Percentiles rank a stretch among this genome's conserved stretches.
phyloP scores from a whole-genome alignment of 2,329 filamentous ascomycete species.

The Gremmenia infestans region DNA sequence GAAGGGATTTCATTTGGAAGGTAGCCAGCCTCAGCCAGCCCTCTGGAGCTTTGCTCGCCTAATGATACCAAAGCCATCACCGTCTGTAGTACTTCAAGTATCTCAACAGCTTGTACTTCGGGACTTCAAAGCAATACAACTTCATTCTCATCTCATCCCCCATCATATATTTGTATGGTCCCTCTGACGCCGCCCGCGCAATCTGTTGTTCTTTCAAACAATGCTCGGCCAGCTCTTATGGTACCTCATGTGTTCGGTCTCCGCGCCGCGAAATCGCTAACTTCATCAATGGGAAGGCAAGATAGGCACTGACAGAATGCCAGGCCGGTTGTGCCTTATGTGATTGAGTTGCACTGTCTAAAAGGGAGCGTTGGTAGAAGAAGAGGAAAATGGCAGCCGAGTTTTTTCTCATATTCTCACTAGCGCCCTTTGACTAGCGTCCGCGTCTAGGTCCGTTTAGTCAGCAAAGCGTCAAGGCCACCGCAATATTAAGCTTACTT shows the following conservation, averaged over 20 bases:
- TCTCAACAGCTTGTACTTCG: not conserved
- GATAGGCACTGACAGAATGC: constrained; percentile 64
- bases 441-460: constrained; percentile 14
- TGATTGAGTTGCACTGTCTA: constrained; percentile 82
- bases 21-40: too few species aligned
- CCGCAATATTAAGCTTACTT: constrained; percentile 14
- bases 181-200: constrained; percentile 84
- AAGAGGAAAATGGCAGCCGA: constrained; percentile 32
- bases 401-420: constrained; percentile 17
- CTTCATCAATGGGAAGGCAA: constrained; percentile 57
- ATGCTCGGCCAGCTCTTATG: constrained; percentile 55
- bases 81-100: not conserved
- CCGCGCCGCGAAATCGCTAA: constrained; percentile 55
- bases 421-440: not conserved
- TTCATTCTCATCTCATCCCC: not conserved
- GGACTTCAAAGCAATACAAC: not conserved
- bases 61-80: too few species aligned
- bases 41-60: too few species aligned
- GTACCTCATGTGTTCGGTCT: constrained; percentile 46
- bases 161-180: constrained; percentile 51
- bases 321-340: constrained; percentile 49
- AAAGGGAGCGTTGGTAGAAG: constrained; percentile 61
- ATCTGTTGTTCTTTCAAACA: constrained; percentile 39
- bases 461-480: constrained; percentile 16
- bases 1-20: too few species aligned